Conservation (phyloP, 2,329 filamentous ascomycete genomes). For the Colletotrichum paranaense region DNA sequence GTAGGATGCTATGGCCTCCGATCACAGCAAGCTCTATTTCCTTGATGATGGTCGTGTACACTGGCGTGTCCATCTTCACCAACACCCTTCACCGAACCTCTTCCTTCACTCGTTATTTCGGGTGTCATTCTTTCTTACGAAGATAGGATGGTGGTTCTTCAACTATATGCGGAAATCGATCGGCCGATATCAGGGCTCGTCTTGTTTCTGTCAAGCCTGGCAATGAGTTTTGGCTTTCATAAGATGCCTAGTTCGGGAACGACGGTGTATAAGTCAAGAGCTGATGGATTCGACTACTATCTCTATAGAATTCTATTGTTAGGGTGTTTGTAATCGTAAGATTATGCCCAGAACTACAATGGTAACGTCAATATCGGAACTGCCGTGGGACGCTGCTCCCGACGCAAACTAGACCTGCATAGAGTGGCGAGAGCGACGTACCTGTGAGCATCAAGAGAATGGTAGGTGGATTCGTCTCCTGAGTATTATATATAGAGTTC, state of each 20-base stretch:
- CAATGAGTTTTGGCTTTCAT: not conserved
- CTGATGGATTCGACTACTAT: no score
- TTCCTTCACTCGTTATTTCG: not conserved
- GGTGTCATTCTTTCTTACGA: not conserved
- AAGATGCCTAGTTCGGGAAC: not conserved
- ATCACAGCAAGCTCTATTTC: no score
- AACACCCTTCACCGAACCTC: not conserved
- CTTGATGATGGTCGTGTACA: no score
- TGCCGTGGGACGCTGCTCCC: not conserved
- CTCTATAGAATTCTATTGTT: no score
- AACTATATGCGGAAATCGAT: not conserved
- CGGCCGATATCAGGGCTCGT: not conserved
- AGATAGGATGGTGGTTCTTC: not conserved
- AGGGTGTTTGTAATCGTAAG: no score
- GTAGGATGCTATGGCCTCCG: fast-evolving
- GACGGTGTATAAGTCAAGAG: no score
- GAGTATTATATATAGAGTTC: fast-evolving
- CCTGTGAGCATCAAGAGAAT: no score
- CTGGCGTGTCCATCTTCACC: not conserved
- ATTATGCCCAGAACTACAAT: no score
- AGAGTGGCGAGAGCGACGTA: not conserved
- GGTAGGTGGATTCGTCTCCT: no score
- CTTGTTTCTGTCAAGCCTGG: not conserved
- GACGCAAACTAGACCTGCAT: not conserved
- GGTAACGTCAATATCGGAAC: no score